phyloP scores from a whole-genome alignment of 2,329 filamentous ascomycete species.

The Botryosphaeria agaves region DNA sequence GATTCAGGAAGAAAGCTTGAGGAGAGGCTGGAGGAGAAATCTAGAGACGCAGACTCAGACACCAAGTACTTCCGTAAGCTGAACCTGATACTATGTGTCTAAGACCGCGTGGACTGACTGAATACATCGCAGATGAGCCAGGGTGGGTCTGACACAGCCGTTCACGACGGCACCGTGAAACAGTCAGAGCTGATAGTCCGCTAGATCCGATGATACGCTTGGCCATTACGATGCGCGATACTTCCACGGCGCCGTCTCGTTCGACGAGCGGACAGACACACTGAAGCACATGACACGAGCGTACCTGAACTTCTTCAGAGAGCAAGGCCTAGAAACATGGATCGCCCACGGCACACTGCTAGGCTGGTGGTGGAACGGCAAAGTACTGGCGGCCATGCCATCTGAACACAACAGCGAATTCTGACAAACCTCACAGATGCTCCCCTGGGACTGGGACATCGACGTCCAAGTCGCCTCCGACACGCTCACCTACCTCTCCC shows the following conservation, averaged over 20 bases:
- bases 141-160: slow-evolving; percentile 2
- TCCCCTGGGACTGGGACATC: slow-evolving; percentile 74
- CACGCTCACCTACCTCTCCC: slow-evolving; percentile 38
- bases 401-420: too few relatives aligned
- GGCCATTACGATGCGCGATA: slow-evolving; percentile 61
- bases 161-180: too few relatives aligned
- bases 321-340: slow-evolving; percentile 61
- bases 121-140: slow-evolving; percentile 4
- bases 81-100: neutral
- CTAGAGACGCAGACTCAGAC: slow-evolving; percentile 1
- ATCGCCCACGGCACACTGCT: slow-evolving; percentile 70
- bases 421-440: slow-evolving; percentile 38
- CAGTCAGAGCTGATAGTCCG: neutral
- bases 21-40: too few relatives aligned
- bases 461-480: slow-evolving; percentile 59
- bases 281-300: slow-evolving; percentile 55
- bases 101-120: too few relatives aligned
- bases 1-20: too few relatives aligned
- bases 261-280: slow-evolving; percentile 47
- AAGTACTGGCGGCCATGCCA: too few relatives aligned
- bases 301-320: slow-evolving; percentile 50
- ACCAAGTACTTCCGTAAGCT: slow-evolving; percentile 22
- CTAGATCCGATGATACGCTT: slow-evolving; percentile 34
- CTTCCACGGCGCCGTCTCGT: slow-evolving; percentile 44
- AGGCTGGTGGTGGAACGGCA: slow-evolving; percentile 77